Evolutionary conservation across 371 early-diverging fungal genomes (phyloP), one percentile per base, ranked within the genome.

Genomic region (Umbelopsis sp.): DNA sequence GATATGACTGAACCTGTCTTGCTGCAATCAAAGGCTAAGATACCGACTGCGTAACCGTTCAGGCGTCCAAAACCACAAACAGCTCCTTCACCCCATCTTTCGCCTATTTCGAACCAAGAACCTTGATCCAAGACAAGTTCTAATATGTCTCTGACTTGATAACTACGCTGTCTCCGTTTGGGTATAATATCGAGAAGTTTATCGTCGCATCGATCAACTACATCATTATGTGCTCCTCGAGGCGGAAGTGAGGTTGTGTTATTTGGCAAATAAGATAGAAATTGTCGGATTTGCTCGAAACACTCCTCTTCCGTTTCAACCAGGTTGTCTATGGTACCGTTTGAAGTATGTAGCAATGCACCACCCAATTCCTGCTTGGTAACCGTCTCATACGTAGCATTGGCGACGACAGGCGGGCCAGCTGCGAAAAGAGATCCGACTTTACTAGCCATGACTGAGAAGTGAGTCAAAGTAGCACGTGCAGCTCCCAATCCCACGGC

Each of bases 21-120:
- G 7, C 69, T 80, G 63, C 80, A 76, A 32, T 80, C 83, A 69
- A 80, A 79, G 4, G 77, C 69, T 16, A 80, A 66, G 25, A 82
- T 74, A 44, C 83, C 83, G 14, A 80, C 76, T n/a, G 79, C 74
- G 50, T 74, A 74, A 0, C 83, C 83, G 63, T 72, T 48, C 37
- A 79, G 48, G 16, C 79, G 69, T 9, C 75, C 80, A 29, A 82
- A 63, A 35, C 79, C 83, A 63, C 80, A 80, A 0, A 82, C 79
- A 10, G 80, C 83, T 48, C 83, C 79, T 46, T 80, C 79, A 9
- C 80, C 83, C 83, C 80, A 82, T 11, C 76, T 79, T 29, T 68
- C 48, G 4, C 83, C 83, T 45, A 82, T 80, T 50, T 80, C 79
- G 66, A 82, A 82, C 80, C 80, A 82, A 11, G 78, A 77, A 3